Evolutionary conservation across 2,329 filamentous ascomycete species (phyloP).

Genomic region (Cyphellophora europaea): DNA sequence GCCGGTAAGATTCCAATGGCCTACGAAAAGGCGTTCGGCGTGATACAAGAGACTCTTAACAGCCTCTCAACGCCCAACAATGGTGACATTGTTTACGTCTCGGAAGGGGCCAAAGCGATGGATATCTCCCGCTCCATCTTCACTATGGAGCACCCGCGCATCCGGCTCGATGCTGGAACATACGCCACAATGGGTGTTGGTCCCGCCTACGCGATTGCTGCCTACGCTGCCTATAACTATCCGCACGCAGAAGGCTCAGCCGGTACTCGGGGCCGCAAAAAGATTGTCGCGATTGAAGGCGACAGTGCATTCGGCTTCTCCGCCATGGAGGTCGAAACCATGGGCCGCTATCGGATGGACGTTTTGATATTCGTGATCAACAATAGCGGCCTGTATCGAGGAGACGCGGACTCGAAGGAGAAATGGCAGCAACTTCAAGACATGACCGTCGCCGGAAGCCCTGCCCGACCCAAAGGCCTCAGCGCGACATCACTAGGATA

Average conservation of each 20-base stretch:
- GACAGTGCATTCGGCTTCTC: constrained; percentile 49
- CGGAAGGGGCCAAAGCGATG: constrained; percentile 53
- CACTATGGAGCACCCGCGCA: constrained; percentile 43
- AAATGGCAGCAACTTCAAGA: constrained; percentile 35
- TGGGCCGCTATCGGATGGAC: constrained; percentile 45
- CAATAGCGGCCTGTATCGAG: constrained; percentile 43
- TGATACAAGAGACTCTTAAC: constrained; percentile 43
- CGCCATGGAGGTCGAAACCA: constrained; percentile 47
- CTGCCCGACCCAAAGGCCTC: constrained; percentile 27
- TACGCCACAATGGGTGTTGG: constrained; percentile 53
- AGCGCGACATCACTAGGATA: constrained; percentile 42
- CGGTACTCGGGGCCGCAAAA: constrained; percentile 29
- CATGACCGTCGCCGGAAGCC: constrained; percentile 8
- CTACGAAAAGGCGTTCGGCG: constrained; percentile 41
- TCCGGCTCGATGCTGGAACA: constrained; percentile 48
- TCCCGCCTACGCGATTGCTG: constrained; percentile 47
- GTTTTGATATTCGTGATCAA: constrained; percentile 47
- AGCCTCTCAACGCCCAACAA: constrained; percentile 33
- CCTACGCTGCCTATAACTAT: constrained; percentile 45
- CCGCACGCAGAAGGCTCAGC: constrained; percentile 17
- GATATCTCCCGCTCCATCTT: constrained; percentile 51
- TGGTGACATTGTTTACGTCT: constrained; percentile 45
- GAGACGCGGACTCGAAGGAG: constrained; percentile 30
- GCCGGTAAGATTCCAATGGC: constrained; percentile 32
- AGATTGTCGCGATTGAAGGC: constrained; percentile 47